Evolutionary conservation across 768 basidiomycete species (phyloP).

Genomic region (Jaapia argillacea): DNA sequence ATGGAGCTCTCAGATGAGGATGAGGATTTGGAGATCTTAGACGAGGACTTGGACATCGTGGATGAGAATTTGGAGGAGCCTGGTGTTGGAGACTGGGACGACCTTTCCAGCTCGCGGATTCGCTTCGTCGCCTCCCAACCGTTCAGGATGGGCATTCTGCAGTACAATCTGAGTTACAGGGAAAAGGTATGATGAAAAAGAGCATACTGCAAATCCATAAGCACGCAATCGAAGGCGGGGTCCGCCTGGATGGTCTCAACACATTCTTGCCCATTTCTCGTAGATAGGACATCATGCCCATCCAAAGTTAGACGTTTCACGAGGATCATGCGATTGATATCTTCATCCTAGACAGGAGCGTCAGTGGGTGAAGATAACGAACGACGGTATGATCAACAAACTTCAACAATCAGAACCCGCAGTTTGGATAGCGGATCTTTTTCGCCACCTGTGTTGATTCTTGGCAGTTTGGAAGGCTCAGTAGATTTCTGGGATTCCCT

Average conservation of each 20-base stretch:
- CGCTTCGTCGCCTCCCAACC: constrained; percentile 60
- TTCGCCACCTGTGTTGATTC: no score
- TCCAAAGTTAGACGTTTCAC: constrained; percentile 56
- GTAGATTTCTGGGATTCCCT: no score
- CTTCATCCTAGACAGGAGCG: constrained; percentile 45
- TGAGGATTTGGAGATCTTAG: no score
- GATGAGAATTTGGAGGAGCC: no score
- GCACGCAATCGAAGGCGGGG: constrained; percentile 54
- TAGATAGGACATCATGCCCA: constrained; percentile 54
- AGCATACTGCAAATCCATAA: constrained; percentile 80
- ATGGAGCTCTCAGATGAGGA: no score
- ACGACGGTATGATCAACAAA: constrained; percentile 15
- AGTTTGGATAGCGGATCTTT: no score
- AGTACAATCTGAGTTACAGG: background rate
- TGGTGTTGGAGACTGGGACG: background rate
- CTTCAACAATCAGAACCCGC: constrained; percentile 62
- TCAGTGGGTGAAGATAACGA: background rate
- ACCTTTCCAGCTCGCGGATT: constrained; percentile 50
- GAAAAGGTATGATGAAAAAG: background rate
- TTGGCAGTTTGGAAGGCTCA: no score
- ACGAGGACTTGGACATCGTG: no score
- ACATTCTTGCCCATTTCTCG: constrained; percentile 70
- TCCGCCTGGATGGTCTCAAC: constrained; percentile 50
- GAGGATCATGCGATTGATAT: constrained; percentile 63
- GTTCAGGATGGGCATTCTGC: constrained; percentile 72